phyloP scores from a whole-genome alignment of 192 early-diverging fungal genomes.

The Rhizoclosmatium sp. region DNA sequence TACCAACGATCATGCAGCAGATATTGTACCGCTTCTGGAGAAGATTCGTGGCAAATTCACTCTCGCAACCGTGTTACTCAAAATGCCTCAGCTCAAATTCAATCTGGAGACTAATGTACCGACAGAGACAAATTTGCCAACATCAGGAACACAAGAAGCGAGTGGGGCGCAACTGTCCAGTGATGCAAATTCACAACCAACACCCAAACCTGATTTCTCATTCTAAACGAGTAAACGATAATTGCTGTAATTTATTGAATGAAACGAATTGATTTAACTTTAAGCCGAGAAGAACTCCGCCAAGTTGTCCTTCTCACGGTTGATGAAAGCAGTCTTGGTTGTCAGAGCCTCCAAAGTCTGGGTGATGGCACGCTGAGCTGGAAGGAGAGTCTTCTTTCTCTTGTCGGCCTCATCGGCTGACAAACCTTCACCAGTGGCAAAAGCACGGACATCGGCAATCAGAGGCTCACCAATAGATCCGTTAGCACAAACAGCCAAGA shows the following conservation, averaged over 20 bases:
- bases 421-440: conserved; percentile 28
- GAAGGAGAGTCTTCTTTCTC: conserved; percentile 33
- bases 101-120: conserved; percentile 1
- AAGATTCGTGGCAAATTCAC: conserved; percentile 34
- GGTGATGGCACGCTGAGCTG: neutral
- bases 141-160: too few relatives aligned
- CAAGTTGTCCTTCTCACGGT: conserved; percentile 20
- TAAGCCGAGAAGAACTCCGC: neutral
- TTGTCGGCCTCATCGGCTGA: conserved; percentile 16
- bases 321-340: conserved; percentile 24
- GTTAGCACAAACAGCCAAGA: conserved; percentile 1
- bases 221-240: too few relatives aligned
- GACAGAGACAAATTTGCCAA: too few relatives aligned
- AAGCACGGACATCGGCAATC: conserved; percentile 33
- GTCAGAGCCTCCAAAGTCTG: conserved; percentile 19
- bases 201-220: too few relatives aligned
- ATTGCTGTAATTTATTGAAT: too few relatives aligned
- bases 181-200: too few relatives aligned
- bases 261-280: too few relatives aligned
- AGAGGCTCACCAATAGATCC: conserved; percentile 12
- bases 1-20: conserved; percentile 1
- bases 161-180: too few relatives aligned
- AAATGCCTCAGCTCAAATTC: conserved; percentile 19
- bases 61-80: conserved; percentile 28
- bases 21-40: conserved; percentile 31